These are phyloP conservation scores for Aspergillus brasiliensis DNA, from an alignment of 2,329 filamentous ascomycete species.

Conservation along the genomic window DNA sequence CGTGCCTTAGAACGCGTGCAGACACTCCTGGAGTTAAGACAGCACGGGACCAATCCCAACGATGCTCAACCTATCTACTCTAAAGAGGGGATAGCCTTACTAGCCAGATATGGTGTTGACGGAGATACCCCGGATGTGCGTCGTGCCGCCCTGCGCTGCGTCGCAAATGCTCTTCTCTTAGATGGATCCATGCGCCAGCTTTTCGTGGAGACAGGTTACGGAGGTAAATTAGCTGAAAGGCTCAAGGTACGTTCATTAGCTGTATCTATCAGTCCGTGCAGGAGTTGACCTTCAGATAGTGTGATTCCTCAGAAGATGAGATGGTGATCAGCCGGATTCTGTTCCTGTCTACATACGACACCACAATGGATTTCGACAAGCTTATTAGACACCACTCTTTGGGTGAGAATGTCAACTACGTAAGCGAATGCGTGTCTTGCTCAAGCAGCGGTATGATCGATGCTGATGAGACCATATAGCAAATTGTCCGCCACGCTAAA, in stretches of 20 bases:
- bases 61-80: constrained; percentile 83
- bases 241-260: constrained; percentile 56
- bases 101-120: constrained; percentile 74
- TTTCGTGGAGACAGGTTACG: constrained; percentile 71
- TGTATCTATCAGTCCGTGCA: background rate
- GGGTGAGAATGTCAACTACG: constrained; percentile 66
- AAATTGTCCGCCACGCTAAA: constrained; percentile 70
- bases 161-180: constrained; percentile 82
- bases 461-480: constrained; percentile 44
- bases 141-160: constrained; percentile 74
- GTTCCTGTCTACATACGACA: constrained; percentile 77
- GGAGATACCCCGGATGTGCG: constrained; percentile 64
- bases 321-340: constrained; percentile 80
- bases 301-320: constrained; percentile 77
- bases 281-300: constrained; percentile 34
- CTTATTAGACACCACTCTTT: constrained; percentile 69
- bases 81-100: constrained; percentile 72
- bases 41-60: constrained; percentile 71
- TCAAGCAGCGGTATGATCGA: no score
- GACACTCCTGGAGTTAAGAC: constrained; percentile 67
- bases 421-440: constrained; percentile 22
- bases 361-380: constrained; percentile 65
- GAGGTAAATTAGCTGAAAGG: constrained; percentile 67
- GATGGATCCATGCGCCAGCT: constrained; percentile 68
- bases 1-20: constrained; percentile 37